Conservation (phyloP, 495 filamentous ascomycete species). For the Podospora tetraspora region DNA sequence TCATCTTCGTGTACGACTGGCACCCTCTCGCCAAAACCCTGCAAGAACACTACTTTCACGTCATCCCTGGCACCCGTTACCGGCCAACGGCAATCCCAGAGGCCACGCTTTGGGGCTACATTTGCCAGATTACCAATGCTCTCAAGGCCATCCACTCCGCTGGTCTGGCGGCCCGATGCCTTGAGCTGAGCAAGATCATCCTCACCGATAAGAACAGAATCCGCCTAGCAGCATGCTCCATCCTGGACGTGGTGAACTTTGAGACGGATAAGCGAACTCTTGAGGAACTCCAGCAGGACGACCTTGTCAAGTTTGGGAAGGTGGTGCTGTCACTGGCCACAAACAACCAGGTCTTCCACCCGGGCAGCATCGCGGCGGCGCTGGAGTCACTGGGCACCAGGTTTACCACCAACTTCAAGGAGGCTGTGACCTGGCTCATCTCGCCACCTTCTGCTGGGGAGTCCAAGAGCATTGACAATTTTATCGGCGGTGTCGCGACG, state of each 20-base stretch:
- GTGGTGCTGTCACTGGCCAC: conserved; percentile 74
- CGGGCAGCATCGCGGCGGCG: conserved; percentile 51
- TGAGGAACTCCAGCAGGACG: conserved; percentile 75
- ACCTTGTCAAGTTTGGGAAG: conserved; percentile 80
- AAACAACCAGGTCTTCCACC: conserved; percentile 49
- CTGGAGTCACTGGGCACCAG: conserved; percentile 66
- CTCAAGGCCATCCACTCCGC: conserved; percentile 78
- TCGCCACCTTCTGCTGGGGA: conserved; percentile 45
- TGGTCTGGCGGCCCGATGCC: conserved; percentile 74
- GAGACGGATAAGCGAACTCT: conserved; percentile 57
- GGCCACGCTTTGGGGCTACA: conserved; percentile 80
- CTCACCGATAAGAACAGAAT: conserved; percentile 78
- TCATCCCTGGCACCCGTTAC: conserved; percentile 43
- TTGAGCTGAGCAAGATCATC: conserved; percentile 81
- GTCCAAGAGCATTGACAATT: conserved; percentile 67
- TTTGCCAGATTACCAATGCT: conserved; percentile 86
- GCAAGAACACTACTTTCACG: conserved; percentile 71
- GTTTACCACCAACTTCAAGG: conserved; percentile 69
- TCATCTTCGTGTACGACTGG: conserved; percentile 91
- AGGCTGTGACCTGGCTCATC: conserved; percentile 72
- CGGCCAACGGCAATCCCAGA: conserved; percentile 58
- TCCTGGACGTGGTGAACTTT: conserved; percentile 80
- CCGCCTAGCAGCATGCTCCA: conserved; percentile 79
- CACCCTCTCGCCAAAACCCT: conserved; percentile 88
- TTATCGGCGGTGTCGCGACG: conserved; percentile 68